These are phyloP conservation scores for Colletotrichum sp. DNA, from an alignment of 2,329 filamentous ascomycete species.

Conservation along the genomic window DNA sequence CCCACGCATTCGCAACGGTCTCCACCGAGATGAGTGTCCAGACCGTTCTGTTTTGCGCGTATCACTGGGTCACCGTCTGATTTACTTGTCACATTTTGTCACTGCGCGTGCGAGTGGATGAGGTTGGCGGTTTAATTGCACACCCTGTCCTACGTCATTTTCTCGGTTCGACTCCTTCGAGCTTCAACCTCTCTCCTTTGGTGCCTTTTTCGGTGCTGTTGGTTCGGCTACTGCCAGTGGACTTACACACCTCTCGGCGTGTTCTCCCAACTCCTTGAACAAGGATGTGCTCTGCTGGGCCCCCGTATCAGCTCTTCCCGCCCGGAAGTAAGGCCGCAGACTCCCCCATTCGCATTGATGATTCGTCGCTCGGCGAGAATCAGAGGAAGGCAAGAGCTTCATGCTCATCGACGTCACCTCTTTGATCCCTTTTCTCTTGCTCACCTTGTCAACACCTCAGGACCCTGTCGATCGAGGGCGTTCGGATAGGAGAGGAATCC, in stretches of 20 bases:
- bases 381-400: background rate
- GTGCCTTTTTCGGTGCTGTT: background rate
- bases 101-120: background rate
- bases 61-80: background rate
- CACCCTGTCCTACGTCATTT: conserved; percentile 3
- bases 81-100: background rate
- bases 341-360: background rate
- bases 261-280: background rate
- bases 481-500: background rate
- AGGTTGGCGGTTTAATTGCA: background rate
- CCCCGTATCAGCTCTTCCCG: background rate
- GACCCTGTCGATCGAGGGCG: conserved; percentile 1
- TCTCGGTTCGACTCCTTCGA: background rate
- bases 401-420: background rate
- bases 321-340: background rate
- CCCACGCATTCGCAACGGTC: background rate
- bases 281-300: background rate
- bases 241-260: background rate
- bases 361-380: background rate
- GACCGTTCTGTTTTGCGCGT: conserved; percentile 5
- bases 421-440: background rate
- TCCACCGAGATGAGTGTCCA: background rate
- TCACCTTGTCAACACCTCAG: background rate
- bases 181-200: background rate
- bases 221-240: background rate